These are phyloP conservation scores for Lunularia cruciata DNA, from an alignment of 225 moss, liverwort and hornwort species.

Conservation along the genomic window DNA sequence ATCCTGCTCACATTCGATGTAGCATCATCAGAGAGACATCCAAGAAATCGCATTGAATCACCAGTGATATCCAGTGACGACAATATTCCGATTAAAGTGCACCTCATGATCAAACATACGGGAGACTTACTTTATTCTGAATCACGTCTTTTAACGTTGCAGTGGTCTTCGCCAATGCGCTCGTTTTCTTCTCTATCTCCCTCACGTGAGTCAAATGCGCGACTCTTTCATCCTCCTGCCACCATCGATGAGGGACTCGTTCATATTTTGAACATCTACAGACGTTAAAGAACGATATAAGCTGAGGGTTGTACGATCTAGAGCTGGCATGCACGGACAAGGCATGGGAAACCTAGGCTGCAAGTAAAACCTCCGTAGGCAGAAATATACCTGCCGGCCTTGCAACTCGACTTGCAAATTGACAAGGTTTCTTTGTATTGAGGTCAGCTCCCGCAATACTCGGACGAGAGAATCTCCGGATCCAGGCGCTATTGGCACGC, in stretches of 20 bases:
- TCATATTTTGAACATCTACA: constrained; percentile 17
- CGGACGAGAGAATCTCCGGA: constrained; percentile 78
- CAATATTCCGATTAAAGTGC: no score
- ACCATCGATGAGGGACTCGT: constrained; percentile 23
- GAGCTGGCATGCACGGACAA: background rate
- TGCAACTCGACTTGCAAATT: constrained; percentile 95
- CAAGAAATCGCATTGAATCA: no score
- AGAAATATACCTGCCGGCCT: constrained; percentile 73
- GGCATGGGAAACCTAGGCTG: background rate
- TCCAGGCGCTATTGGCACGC: constrained; percentile 49
- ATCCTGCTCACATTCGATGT: constrained; percentile 67
- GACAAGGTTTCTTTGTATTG: constrained; percentile 78
- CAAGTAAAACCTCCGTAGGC: background rate
- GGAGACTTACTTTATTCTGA: constrained; percentile 78
- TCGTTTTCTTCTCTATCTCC: constrained; percentile 87
- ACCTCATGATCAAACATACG: no score
- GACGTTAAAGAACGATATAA: background rate
- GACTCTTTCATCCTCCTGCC: constrained; percentile 93
- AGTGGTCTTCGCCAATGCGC: constrained; percentile 82
- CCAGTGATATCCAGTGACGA: no score
- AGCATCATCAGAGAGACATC: no score
- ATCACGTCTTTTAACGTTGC: constrained; percentile 95
- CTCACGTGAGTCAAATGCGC: constrained; percentile 97
- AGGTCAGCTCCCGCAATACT: constrained; percentile 76
- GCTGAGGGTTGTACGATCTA: background rate